These are phyloP conservation scores for Gymnopilus dilepis DNA, from an alignment of 768 basidiomycete genomes.

Conservation along the genomic window DNA sequence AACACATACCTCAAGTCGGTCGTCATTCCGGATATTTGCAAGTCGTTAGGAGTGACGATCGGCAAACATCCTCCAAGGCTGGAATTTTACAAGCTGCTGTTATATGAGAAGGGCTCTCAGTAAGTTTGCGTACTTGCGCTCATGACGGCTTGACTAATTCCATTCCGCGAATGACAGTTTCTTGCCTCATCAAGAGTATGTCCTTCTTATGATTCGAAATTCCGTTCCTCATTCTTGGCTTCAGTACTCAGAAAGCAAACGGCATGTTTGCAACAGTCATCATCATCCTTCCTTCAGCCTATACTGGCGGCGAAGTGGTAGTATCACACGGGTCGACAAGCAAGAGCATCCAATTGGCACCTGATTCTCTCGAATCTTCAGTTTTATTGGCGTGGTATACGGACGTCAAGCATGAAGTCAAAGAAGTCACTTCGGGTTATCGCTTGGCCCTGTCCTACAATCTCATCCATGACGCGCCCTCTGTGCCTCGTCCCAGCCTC, in stretches of 20 bases:
- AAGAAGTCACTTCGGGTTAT: slow-evolving; percentile 52
- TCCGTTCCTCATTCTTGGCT: background rate
- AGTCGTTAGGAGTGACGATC: slow-evolving; percentile 40
- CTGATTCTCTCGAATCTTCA: slow-evolving; percentile 36
- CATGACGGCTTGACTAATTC: background rate
- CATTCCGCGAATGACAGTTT: slow-evolving; percentile 43
- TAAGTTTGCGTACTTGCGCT: slow-evolving; percentile 31
- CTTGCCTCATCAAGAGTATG: slow-evolving; percentile 53
- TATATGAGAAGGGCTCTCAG: slow-evolving; percentile 57
- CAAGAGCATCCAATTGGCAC: slow-evolving; percentile 41
- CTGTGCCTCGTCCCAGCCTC: slow-evolving; percentile 33
- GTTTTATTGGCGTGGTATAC: slow-evolving; percentile 57
- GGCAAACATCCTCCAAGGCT: slow-evolving; percentile 34
- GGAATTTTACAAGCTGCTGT: slow-evolving; percentile 52
- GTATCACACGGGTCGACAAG: slow-evolving; percentile 42
- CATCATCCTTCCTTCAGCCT: slow-evolving; percentile 50
- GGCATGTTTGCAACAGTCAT: slow-evolving; percentile 60
- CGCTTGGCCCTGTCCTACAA: slow-evolving; percentile 57
- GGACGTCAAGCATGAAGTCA: slow-evolving; percentile 56
- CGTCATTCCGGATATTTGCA: slow-evolving; percentile 37
- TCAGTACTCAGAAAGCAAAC: slow-evolving; percentile 49
- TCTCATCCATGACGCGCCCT: slow-evolving; percentile 44
- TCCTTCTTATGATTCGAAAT: background rate
- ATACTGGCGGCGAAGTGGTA: slow-evolving; percentile 50
- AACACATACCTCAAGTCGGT: slow-evolving; percentile 33